A percentile compares a stretch with the other conserved stretches of the same genome.
Conservation (phyloP, 768 basidiomycete species). For the Clavulina sp. region DNA sequence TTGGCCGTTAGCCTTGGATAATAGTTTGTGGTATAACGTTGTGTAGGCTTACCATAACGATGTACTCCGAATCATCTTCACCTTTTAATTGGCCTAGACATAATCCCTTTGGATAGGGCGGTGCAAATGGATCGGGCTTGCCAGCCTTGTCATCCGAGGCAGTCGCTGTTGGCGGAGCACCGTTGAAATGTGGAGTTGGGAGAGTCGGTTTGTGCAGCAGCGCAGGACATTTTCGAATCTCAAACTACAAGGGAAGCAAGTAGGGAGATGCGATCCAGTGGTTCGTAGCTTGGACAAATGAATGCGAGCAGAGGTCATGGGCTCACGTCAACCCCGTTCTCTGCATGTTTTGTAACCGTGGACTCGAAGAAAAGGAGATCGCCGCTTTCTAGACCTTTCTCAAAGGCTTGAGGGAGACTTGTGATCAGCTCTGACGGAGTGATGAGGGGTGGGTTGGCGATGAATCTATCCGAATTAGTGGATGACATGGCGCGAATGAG, state of each 20-base stretch:
- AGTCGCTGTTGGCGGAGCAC: constrained; percentile 15
- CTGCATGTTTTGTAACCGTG: constrained; percentile 37
- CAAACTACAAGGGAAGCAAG: constrained; percentile 36
- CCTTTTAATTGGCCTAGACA: constrained; percentile 58
- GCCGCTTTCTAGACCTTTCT: constrained; percentile 34
- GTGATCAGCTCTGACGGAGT: constrained; percentile 3
- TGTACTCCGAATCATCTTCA: constrained; percentile 41
- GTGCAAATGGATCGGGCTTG: constrained; percentile 57
- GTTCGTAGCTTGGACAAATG: not conserved
- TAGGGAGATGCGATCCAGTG: too few species aligned
- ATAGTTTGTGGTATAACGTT: too few species aligned
- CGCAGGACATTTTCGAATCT: constrained; percentile 72
- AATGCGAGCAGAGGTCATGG: constrained; percentile 9
- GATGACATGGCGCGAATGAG: too few species aligned
- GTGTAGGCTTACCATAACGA: constrained; percentile 43
- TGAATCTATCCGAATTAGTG: too few species aligned
- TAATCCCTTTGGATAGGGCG: constrained; percentile 66
- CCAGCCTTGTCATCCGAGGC: constrained; percentile 19
- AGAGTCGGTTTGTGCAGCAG: constrained; percentile 56
- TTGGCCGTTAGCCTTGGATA: too few species aligned
- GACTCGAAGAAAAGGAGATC: constrained; percentile 72
- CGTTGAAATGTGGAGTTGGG: constrained; percentile 28
- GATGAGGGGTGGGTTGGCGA: not conserved
- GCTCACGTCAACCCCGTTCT: constrained; percentile 46
- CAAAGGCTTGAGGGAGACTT: constrained; percentile 2